Percentiles rank a stretch among this genome's conserved stretches.
Evolutionary conservation across 768 basidiomycete species (phyloP).

Genomic region (Tricholomella constricta): DNA sequence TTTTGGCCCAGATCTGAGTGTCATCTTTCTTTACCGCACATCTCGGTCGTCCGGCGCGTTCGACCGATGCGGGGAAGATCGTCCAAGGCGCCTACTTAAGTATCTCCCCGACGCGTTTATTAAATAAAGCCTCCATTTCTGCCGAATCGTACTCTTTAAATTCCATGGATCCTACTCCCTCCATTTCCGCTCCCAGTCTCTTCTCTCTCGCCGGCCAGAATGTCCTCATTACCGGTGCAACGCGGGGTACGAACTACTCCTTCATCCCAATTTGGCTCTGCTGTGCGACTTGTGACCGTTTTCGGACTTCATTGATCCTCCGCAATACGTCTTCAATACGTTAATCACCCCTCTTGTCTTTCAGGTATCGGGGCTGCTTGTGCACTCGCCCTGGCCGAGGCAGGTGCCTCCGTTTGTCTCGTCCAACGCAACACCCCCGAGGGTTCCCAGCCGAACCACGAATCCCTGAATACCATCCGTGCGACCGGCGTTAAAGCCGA

Average conservation of each 20-base stretch:
- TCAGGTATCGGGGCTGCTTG: slow-evolving; percentile 54
- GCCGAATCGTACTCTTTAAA: slow-evolving; percentile 1
- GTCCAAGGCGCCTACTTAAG: slow-evolving; percentile 1
- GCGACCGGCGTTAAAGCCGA: slow-evolving; percentile 31
- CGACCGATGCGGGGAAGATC: slow-evolving; percentile 17
- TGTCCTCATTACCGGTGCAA: slow-evolving; percentile 80
- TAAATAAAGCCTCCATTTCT: slow-evolving; percentile 10
- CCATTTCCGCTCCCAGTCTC: slow-evolving; percentile 50
- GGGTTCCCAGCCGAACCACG: slow-evolving; percentile 24
- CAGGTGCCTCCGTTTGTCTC: slow-evolving; percentile 49
- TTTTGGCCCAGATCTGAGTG: slow-evolving; percentile 15
- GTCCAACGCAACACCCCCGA: slow-evolving; percentile 37
- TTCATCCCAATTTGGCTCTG: slow-evolving; percentile 9
- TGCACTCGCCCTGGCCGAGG: slow-evolving; percentile 50
- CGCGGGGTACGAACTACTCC: slow-evolving; percentile 52
- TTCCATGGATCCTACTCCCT: slow-evolving; percentile 57
- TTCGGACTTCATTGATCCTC: not conserved
- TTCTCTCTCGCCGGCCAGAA: slow-evolving; percentile 70
- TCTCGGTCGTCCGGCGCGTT: slow-evolving; percentile 19
- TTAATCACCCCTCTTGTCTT: slow-evolving; percentile 1
- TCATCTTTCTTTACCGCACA: not conserved
- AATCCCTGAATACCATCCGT: slow-evolving; percentile 35
- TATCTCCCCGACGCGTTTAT: slow-evolving; percentile 1
- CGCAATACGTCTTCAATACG: not conserved
- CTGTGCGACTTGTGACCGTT: slow-evolving; percentile 4